Percentiles rank a stretch among this genome's conserved stretches.
phyloP scores from a whole-genome alignment of 2,329 filamentous ascomycete species.

The Colletotrichum zoysiae region DNA sequence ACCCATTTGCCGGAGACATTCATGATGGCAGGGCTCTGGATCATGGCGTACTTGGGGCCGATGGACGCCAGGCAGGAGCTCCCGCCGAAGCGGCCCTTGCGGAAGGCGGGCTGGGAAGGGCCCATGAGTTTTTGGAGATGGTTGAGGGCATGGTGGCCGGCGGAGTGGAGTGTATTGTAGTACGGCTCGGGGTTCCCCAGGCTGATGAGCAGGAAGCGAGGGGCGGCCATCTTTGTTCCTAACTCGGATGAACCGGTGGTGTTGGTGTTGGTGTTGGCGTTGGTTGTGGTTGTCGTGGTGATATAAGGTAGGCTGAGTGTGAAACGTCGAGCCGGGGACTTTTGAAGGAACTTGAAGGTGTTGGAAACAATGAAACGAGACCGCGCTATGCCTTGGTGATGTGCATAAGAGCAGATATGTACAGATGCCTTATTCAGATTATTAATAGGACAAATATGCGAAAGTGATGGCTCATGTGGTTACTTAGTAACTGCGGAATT shows the following conservation, averaged over 20 bases:
- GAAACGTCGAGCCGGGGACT: background rate
- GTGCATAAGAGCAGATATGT: background rate
- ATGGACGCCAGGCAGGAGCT: constrained; percentile 63
- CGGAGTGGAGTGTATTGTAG: constrained; percentile 84
- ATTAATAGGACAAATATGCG: background rate
- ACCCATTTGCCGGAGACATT: constrained; percentile 84
- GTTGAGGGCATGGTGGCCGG: constrained; percentile 83
- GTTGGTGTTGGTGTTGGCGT: too few species aligned
- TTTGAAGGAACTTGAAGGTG: background rate
- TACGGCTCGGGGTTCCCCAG: constrained; percentile 87
- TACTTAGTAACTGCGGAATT: background rate
- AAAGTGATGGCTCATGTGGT: background rate
- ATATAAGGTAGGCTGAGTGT: too few species aligned
- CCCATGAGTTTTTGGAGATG: constrained; percentile 66
- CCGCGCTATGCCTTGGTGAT: background rate
- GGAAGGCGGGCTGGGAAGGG: constrained; percentile 62
- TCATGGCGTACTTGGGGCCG: constrained; percentile 71
- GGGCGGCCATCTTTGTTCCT: constrained; percentile 43
- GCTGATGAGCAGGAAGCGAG: constrained; percentile 82
- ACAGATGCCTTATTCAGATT: background rate
- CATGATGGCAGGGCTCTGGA: constrained; percentile 85
- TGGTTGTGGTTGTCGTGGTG: background rate
- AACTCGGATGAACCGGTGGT: background rate
- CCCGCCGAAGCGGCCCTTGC: constrained; percentile 59
- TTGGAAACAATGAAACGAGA: constrained; percentile 1